Percentiles rank a stretch among this genome's conserved stretches.
phyloP scores from a whole-genome alignment of 73 alveolate species.

The Paramecium biaurelia region DNA sequence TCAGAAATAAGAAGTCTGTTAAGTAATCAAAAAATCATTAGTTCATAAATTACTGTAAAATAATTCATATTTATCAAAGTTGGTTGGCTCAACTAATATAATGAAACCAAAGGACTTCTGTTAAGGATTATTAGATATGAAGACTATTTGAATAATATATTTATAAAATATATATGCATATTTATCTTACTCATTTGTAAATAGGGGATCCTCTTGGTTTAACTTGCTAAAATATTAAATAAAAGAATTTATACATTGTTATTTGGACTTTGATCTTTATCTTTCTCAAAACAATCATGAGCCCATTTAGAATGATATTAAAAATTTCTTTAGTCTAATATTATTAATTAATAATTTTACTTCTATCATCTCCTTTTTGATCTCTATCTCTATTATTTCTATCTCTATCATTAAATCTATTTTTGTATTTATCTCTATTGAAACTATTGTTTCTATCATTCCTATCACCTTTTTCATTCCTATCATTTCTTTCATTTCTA shows the following conservation, averaged over 20 bases:
- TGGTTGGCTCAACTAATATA: slow-evolving; percentile 28
- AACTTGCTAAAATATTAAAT: background rate
- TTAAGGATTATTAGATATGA: background rate
- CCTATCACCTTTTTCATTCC: background rate
- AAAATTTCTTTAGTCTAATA: background rate
- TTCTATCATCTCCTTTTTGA: background rate
- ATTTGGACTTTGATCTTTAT: background rate
- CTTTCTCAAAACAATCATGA: background rate
- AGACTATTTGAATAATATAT: background rate
- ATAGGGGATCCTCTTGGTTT: background rate
- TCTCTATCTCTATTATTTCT: background rate
- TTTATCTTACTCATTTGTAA: background rate
- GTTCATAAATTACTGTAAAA: background rate
- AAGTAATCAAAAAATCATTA: background rate
- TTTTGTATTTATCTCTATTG: background rate
- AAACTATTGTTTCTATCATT: background rate
- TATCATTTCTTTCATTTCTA: background rate
- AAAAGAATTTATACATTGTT: background rate
- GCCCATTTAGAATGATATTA: background rate
- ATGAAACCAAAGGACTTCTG: slow-evolving; percentile 47
- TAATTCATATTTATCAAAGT: background rate
- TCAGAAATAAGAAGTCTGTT: slow-evolving; percentile 42
- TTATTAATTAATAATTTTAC: background rate
- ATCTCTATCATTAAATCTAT: background rate
- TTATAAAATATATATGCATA: slow-evolving; percentile 1